Conservation (phyloP, 306 rosid species). For the Cicer pinnatifidum region DNA sequence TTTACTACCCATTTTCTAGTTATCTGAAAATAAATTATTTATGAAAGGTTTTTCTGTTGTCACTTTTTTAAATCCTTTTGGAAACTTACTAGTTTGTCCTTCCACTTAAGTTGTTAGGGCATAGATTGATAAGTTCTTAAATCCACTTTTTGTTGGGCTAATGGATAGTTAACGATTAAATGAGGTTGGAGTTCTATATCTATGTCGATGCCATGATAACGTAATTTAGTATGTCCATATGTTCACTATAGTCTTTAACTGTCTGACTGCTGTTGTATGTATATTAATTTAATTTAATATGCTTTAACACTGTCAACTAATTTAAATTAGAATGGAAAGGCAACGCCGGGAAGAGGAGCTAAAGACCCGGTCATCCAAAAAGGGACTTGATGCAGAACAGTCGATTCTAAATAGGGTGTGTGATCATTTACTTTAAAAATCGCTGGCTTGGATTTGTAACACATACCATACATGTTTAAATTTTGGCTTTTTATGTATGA, state of each 20-base stretch:
- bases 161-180: conserved; percentile 13
- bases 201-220: conserved; percentile 18
- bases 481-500: conserved; percentile 17
- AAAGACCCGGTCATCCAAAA: conserved; percentile 61
- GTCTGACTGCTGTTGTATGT: conserved; percentile 9
- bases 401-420: conserved; percentile 59
- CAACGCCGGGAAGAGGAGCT: conserved; percentile 67
- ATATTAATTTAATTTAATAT: conserved; percentile 41
- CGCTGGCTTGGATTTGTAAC: conserved; percentile 26
- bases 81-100: conserved; percentile 7
- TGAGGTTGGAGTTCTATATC: conserved; percentile 25
- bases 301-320: conserved; percentile 32
- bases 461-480: conserved; percentile 24
- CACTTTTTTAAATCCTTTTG: neutral
- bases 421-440: conserved; percentile 37
- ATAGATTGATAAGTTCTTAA: conserved; percentile 13
- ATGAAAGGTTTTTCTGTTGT: conserved; percentile 32
- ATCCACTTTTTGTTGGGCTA: conserved; percentile 16
- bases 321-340: conserved; percentile 63
- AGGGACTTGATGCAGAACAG: conserved; percentile 54
- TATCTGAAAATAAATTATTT: conserved; percentile 15
- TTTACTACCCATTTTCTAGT: conserved; percentile 1
- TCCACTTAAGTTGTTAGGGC: conserved; percentile 1
- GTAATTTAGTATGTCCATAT: neutral
- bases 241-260: neutral